Conservation (phyloP, 352 stramenopile species). For the Blastocystis hominis region DNA sequence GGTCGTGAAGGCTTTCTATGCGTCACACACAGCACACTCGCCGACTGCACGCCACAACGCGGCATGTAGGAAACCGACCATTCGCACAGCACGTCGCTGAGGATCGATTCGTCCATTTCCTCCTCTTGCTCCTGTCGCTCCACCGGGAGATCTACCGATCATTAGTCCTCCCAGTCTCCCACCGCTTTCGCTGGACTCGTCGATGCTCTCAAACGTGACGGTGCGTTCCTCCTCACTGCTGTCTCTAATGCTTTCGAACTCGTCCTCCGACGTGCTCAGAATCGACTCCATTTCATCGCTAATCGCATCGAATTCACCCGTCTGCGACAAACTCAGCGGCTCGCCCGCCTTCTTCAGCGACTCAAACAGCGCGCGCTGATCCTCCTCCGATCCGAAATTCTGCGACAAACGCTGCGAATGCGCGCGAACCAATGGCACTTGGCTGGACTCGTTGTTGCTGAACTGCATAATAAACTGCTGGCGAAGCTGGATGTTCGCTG, state of each 20-base stretch:
- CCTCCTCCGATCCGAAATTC: neutral
- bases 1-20: neutral
- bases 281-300: constrained; percentile 31
- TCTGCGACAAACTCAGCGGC: neutral
- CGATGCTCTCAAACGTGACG: constrained; percentile 2
- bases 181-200: neutral
- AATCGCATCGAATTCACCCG: neutral
- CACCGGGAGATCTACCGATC: neutral
- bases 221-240: neutral
- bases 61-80: neutral
- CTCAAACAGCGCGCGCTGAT: neutral
- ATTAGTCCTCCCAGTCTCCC: neutral
- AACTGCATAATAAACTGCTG: constrained; percentile 49
- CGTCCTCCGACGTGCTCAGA: neutral
- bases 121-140: neutral
- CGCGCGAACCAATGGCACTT: neutral
- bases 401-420: neutral
- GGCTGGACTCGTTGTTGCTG: neutral
- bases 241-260: neutral
- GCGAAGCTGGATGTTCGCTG: neutral
- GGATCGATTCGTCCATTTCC: neutral
- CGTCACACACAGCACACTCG: neutral
- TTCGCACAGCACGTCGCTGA: neutral
- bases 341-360: neutral
- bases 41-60: neutral